phyloP scores from a whole-genome alignment of 2,329 filamentous ascomycete species.

The Colletotrichum costaricense region DNA sequence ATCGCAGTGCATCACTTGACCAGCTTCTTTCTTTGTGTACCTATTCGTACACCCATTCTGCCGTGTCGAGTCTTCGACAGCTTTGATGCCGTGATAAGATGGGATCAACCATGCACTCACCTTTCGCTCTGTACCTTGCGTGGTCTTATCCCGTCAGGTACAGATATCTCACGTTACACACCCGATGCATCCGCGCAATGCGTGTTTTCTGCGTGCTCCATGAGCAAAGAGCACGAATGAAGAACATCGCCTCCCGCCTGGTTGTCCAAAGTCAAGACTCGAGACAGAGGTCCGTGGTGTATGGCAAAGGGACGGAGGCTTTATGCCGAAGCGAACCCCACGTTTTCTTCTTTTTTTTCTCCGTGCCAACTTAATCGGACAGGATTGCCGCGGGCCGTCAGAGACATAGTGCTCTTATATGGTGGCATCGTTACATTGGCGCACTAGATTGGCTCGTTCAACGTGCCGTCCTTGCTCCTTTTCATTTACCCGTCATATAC shows the following conservation, averaged over 20 bases:
- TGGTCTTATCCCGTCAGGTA: background rate
- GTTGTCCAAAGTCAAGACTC: background rate
- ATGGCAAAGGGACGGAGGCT: background rate
- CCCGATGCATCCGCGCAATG: background rate
- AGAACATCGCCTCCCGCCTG: background rate
- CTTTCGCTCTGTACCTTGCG: background rate
- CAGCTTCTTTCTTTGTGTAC: background rate
- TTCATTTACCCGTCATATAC: constrained; percentile 15
- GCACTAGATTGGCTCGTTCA: background rate
- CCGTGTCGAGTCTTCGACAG: background rate
- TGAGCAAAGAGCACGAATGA: background rate
- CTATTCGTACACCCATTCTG: constrained; percentile 2
- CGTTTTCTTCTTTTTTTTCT: background rate
- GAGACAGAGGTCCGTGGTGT: background rate
- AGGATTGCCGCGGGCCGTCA: constrained; percentile 7
- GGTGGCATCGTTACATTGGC: background rate
- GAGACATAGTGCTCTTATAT: constrained; percentile 15
- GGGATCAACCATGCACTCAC: background rate
- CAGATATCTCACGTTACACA: background rate
- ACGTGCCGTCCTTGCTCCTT: background rate
- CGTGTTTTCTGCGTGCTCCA: background rate
- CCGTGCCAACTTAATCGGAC: background rate
- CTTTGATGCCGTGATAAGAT: background rate
- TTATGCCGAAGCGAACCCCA: constrained; percentile 6
- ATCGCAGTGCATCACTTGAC: constrained; percentile 8